Evolutionary conservation across 2,329 filamentous ascomycete species (phyloP).

Genomic region (Colletotrichum chlorophyti): DNA sequence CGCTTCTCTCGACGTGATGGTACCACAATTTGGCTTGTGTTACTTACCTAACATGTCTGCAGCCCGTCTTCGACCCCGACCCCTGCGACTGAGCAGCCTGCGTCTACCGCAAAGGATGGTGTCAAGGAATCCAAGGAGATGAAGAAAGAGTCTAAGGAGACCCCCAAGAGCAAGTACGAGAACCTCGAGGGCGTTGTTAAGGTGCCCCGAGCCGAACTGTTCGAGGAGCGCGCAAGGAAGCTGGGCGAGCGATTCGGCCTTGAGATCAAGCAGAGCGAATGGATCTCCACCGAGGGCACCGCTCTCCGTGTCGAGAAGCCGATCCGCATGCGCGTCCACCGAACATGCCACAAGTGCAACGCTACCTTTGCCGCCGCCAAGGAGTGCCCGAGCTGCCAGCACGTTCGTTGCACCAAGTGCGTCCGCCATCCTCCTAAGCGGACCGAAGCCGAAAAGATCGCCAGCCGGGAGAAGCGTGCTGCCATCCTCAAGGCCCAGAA

Average conservation of each 20-base stretch:
- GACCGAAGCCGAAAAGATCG: constrained; percentile 60
- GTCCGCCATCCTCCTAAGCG: constrained; percentile 75
- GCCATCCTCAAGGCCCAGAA: constrained; percentile 60
- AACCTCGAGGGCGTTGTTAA: constrained; percentile 38
- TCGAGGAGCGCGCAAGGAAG: constrained; percentile 63
- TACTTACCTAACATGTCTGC: constrained; percentile 7
- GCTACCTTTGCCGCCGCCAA: constrained; percentile 76
- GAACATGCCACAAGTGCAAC: constrained; percentile 82
- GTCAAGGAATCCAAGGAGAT: constrained; percentile 24
- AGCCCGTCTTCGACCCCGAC: constrained; percentile 10
- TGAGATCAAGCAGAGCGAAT: constrained; percentile 61
- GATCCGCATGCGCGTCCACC: constrained; percentile 79
- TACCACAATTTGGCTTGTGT: background rate
- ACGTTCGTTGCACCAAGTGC: constrained; percentile 82
- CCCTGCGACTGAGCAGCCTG: constrained; percentile 8
- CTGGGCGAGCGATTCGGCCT: constrained; percentile 62
- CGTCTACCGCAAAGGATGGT: constrained; percentile 12
- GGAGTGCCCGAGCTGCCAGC: constrained; percentile 78
- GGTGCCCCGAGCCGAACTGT: constrained; percentile 57
- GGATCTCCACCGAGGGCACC: constrained; percentile 59
- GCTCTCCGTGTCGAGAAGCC: constrained; percentile 75
- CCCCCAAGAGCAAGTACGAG: constrained; percentile 28
- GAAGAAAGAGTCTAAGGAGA: constrained; percentile 28
- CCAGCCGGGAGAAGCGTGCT: constrained; percentile 58
- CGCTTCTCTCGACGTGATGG: background rate